A percentile compares a stretch with the other conserved stretches of the same genome.
Conservation (phyloP, 139 green algal species). For the Pleodorina starrii region DNA sequence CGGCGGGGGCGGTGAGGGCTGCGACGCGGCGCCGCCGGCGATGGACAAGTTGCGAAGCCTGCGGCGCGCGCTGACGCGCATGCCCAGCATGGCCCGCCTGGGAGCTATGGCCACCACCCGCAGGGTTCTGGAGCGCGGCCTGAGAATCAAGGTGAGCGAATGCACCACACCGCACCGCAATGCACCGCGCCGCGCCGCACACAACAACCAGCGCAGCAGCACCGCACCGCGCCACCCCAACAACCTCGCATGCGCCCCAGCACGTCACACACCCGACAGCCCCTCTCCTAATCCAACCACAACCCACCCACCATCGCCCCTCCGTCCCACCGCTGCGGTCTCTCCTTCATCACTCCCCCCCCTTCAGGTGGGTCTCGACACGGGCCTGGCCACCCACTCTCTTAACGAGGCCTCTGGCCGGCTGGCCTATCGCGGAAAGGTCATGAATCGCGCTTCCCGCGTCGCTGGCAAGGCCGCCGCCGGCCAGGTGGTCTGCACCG, state of each 20-base stretch:
- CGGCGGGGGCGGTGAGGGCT: not conserved
- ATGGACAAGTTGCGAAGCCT: not conserved
- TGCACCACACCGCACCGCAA: no score
- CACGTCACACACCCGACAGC: no score
- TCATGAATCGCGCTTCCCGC: conserved; percentile 56
- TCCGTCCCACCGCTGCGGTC: no score
- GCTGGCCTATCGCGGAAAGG: conserved; percentile 55
- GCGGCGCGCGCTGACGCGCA: not conserved
- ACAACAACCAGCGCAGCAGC: no score
- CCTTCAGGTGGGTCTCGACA: conserved; percentile 49
- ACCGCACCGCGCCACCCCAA: no score
- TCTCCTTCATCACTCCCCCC: no score
- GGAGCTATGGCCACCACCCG: not conserved
- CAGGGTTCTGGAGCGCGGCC: conserved; percentile 23
- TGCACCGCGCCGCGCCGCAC: no score
- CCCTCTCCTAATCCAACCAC: no score
- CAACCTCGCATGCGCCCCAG: no score
- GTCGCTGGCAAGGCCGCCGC: conserved; percentile 22
- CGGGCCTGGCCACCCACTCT: conserved; percentile 11
- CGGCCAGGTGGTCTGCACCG: conserved; percentile 40
- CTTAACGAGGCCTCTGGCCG: conserved; percentile 40
- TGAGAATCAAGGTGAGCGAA: conserved; percentile 54
- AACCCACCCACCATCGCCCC: no score
- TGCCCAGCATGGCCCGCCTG: conserved; percentile 10
- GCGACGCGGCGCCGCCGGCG: not conserved